Evolutionary conservation across 768 basidiomycete genomes (phyloP).

Genomic region (Mycena filopes): DNA sequence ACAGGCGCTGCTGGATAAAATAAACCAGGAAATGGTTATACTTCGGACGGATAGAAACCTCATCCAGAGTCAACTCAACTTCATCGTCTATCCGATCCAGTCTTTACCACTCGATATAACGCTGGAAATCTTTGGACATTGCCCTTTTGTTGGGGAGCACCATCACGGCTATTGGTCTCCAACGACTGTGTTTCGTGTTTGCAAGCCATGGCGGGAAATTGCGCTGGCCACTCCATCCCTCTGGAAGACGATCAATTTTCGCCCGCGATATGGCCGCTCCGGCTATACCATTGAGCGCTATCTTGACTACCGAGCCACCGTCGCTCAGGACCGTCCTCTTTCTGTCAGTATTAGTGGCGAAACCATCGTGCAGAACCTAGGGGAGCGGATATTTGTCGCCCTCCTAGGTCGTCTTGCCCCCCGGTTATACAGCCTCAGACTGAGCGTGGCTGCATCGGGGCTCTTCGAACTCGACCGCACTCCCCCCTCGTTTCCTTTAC

Average conservation of each 20-base stretch:
- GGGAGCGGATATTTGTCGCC: not conserved
- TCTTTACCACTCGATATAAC: slow-evolving; percentile 1
- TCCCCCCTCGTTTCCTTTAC: not conserved
- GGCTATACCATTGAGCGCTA: not conserved
- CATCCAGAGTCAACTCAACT: not conserved
- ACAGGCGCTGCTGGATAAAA: not conserved
- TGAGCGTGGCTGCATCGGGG: not conserved
- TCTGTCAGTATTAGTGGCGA: not conserved
- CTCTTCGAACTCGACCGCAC: not conserved
- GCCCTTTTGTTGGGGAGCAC: not conserved
- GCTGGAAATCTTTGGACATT: not conserved
- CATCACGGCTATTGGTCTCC: not conserved
- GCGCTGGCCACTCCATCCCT: not conserved
- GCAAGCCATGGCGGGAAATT: slow-evolving; percentile 13
- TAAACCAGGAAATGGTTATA: not conserved
- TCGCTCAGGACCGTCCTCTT: not conserved
- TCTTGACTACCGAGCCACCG: not conserved
- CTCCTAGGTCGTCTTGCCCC: not conserved
- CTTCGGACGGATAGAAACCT: not conserved
- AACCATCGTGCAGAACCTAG: not conserved
- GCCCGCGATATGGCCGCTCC: too few species aligned
- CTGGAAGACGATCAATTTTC: slow-evolving; percentile 3
- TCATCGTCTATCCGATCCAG: not conserved
- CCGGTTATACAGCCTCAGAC: not conserved
- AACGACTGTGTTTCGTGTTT: not conserved